Base-by-base conservation (phyloP, 768 basidiomycete genomes). In the Psilocybe tampanensis region DNA sequence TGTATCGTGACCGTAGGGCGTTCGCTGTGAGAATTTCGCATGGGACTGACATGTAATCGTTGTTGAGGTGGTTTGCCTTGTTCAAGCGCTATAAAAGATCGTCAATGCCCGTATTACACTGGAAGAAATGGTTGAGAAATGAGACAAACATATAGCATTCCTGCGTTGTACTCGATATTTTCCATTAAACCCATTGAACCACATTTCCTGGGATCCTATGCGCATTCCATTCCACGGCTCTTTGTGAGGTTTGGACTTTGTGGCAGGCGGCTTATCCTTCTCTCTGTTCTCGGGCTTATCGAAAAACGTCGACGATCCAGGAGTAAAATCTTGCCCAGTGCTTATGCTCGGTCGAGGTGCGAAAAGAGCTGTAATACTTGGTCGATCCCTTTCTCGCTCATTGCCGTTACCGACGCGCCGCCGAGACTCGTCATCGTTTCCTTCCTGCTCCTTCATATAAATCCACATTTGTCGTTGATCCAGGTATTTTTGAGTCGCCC, bases 1-100 rank as follows among this genome's bases (percentile, higher is more conserved):
- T 94, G 92, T 29, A 94, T 84, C 52, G 88, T 85, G 32, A 83
- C 79, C 21, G 77, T 74, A 0, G 90, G 89, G 1, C 89, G 87
- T 32, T 78, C 79, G 29, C 70, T 72, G 6, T 69, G 72, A 33
- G 79, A 78, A 59, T 82, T 84, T 22, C 78, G 74, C 52, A 84
- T 75, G 55, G 84, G 84, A 8, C 77, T 77, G 42, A 90, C 74
- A 49, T 84, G 83, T 21, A 92, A 74, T 19, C 90, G 86, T 60
- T 91, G 89, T 56, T 89, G 88, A 8, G 80, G 79, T 13, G 80
- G 81, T 68, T 88, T 86, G 42, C 76, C 68, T 17, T 82, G 74
- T 64, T 86, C 81, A 21, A 77, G 68, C 39, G 76, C 81, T 80
- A 36, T 11, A 33, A 48, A 54, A 32, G 44, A 12, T 56, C 39